Conservation (phyloP, 2,329 filamentous ascomycete species). For the Phoma herbarum region DNA sequence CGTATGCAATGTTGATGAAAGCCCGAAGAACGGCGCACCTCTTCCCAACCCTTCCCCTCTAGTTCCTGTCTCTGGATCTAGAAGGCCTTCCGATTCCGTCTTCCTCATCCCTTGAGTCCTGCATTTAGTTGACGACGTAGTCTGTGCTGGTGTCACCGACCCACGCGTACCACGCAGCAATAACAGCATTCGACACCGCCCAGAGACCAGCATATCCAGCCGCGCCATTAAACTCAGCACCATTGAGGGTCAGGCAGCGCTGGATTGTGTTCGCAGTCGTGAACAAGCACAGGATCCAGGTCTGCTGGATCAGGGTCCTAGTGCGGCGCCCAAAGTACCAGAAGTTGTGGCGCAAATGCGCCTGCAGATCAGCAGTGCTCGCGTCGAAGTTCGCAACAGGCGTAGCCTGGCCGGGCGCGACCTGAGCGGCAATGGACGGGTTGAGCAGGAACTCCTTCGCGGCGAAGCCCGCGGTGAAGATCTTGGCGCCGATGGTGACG, state of each 20-base stretch:
- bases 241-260: slow-evolving; percentile 72
- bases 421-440: slow-evolving; percentile 66
- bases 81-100: neutral
- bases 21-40: neutral
- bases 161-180: slow-evolving; percentile 66
- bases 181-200: slow-evolving; percentile 70
- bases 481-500: slow-evolving; percentile 57
- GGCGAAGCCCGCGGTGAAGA: slow-evolving; percentile 75
- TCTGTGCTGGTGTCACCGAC: slow-evolving; percentile 53
- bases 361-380: slow-evolving; percentile 68
- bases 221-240: slow-evolving; percentile 75
- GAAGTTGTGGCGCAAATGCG: slow-evolving; percentile 77
- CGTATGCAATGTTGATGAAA: neutral
- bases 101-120: neutral
- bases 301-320: slow-evolving; percentile 64
- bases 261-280: slow-evolving; percentile 66
- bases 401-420: slow-evolving; percentile 57
- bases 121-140: slow-evolving; percentile 25
- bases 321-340: slow-evolving; percentile 77
- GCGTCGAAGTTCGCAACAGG: slow-evolving; percentile 69
- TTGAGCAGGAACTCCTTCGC: slow-evolving; percentile 81
- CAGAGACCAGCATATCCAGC: slow-evolving; percentile 77
- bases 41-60: neutral
- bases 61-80: neutral
- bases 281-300: slow-evolving; percentile 57